Evolutionary conservation across 805 yeast species (phyloP).

Genomic region (Torulaspora quercuum): DNA sequence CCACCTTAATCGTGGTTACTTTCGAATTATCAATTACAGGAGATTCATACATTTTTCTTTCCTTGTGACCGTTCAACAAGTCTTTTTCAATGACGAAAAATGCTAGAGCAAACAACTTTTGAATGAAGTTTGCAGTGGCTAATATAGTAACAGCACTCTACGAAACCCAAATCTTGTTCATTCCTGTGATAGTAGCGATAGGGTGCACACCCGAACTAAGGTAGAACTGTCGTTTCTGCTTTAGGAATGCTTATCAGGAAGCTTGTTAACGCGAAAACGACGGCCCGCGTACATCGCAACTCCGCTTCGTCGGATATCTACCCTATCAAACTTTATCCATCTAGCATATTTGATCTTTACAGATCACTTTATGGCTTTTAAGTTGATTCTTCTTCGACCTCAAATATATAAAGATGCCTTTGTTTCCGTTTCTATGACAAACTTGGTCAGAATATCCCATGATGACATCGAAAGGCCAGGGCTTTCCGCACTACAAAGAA

Average conservation of each 20-base stretch:
- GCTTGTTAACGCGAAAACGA: not conserved
- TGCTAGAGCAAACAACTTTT: no score
- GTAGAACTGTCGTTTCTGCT: not conserved
- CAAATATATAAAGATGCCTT: not conserved
- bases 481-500: not conserved
- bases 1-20: conserved; percentile 20
- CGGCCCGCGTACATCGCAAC: not conserved
- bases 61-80: not conserved
- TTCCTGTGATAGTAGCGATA: conserved; percentile 1
- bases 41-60: conserved; percentile 10
- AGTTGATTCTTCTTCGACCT: not conserved
- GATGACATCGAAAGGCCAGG: not conserved
- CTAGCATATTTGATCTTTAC: no score
- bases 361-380: no score
- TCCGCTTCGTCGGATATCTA: conserved; percentile 5
- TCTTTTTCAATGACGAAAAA: no score
- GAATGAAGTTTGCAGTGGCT: not conserved
- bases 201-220: conserved; percentile 7
- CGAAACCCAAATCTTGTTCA: no score
- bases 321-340: conserved; percentile 5
- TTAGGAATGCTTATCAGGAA: conserved; percentile 3
- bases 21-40: conserved; percentile 17
- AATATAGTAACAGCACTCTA: not conserved
- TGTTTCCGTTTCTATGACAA: not conserved
- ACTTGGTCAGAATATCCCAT: no score